Conservation (phyloP, 768 basidiomycete genomes). For the Leccinum broughii region DNA sequence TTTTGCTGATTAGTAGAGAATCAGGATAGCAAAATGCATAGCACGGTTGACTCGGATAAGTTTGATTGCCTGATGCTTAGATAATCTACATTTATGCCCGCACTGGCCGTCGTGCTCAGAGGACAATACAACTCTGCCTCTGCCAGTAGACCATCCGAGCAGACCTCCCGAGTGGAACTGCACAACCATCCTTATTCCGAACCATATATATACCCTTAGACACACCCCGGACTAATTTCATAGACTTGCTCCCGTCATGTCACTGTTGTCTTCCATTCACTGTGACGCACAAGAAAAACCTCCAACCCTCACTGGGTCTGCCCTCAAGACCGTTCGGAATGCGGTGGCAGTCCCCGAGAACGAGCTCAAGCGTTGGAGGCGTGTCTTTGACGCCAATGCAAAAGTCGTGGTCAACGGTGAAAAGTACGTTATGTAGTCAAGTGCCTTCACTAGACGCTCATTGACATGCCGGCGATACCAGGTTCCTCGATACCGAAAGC, state of each 20-base stretch:
- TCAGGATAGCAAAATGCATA: neutral
- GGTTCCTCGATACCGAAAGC: constrained; percentile 82
- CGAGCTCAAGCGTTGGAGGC: constrained; percentile 86
- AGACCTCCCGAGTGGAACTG: constrained; percentile 17
- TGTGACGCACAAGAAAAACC: constrained; percentile 47
- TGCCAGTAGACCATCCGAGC: constrained; percentile 11
- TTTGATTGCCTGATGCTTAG: constrained; percentile 28
- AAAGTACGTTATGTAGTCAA: constrained; percentile 56
- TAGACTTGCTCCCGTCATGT: constrained; percentile 36
- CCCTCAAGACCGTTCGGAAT: constrained; percentile 65
- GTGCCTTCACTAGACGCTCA: constrained; percentile 23
- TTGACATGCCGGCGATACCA: constrained; percentile 33
- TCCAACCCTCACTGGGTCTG: constrained; percentile 50
- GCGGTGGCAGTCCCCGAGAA: constrained; percentile 73
- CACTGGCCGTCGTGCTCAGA: neutral
- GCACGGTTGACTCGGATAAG: constrained; percentile 31
- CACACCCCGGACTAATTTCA: constrained; percentile 29
- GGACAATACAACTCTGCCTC: constrained; percentile 8
- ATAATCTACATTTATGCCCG: constrained; percentile 38
- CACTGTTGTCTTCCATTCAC: constrained; percentile 44
- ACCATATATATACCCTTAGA: constrained; percentile 38
- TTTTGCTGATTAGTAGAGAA: neutral
- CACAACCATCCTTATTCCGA: constrained; percentile 21
- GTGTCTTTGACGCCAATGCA: constrained; percentile 84
- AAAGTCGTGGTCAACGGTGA: constrained; percentile 70